Conservation (phyloP, 345 rosid genomes). For the Populus simonii region DNA sequence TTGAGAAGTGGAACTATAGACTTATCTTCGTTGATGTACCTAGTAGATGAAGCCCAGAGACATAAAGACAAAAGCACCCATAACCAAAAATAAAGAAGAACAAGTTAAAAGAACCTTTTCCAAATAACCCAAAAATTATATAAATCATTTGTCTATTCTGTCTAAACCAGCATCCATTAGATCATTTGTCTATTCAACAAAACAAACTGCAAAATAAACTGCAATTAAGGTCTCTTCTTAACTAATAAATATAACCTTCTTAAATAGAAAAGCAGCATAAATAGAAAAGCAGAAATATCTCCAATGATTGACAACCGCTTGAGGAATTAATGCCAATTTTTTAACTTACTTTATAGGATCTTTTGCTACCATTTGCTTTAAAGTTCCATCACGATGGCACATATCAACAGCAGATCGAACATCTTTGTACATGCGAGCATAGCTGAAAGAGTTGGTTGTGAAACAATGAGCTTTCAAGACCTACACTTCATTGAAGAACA, state of each 20-base stretch:
- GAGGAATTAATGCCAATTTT: neutral
- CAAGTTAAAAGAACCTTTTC: neutral
- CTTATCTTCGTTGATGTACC: conserved; percentile 83
- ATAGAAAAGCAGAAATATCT: too few relatives aligned
- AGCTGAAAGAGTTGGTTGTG: conserved; percentile 40
- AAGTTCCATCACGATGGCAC: conserved; percentile 98
- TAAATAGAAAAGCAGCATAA: too few relatives aligned
- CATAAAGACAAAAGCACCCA: neutral
- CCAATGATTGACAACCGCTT: too few relatives aligned
- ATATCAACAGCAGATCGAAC: conserved; percentile 96
- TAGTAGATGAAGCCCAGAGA: conserved; percentile 16
- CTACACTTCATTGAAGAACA: too few relatives aligned
- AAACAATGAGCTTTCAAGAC: too few relatives aligned
- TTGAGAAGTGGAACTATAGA: conserved; percentile 76
- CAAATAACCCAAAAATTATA: too few relatives aligned
- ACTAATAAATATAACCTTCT: too few relatives aligned
- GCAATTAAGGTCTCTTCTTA: too few relatives aligned
- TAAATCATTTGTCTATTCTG: too few relatives aligned
- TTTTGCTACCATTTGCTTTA: conserved; percentile 93
- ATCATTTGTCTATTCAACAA: too few relatives aligned
- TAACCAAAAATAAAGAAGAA: neutral
- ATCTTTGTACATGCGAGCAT: conserved; percentile 78
- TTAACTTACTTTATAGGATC: conserved; percentile 58
- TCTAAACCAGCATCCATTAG: too few relatives aligned
- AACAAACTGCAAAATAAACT: too few relatives aligned